Evolutionary conservation across 306 rosid genomes (phyloP), one percentile per base, ranked within the genome.

Genomic region (Carpinus fangiana): DNA sequence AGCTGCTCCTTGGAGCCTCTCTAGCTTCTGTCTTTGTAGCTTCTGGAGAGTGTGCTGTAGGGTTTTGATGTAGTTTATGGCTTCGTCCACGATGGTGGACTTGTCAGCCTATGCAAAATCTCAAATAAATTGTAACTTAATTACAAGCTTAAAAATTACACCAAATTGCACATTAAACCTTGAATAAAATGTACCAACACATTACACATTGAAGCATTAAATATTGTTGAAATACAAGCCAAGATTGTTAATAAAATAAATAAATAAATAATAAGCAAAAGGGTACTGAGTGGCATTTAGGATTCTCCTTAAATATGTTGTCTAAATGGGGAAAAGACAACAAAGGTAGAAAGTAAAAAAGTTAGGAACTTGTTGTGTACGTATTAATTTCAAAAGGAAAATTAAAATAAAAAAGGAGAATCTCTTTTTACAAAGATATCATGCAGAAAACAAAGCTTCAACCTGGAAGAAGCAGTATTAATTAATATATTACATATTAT

Each of bases 11-110:
- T 80, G 83, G 43, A 87, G 26, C 82, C 73, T 87, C 47, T 92
- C 94, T 5, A 57, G 75, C 64, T 89, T 95, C 36, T 72, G 85
- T 36, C 85, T 90, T 26, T 90, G 81, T 0, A 92, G 84, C 67
- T 81, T 66, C n/a, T 88, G 74, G 3, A 86, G 78, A 26, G 81
- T 84, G 8, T 79, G 18, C 59, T 90, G 52, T 2, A 90, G 84
- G 75, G 21, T 26, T 78, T 80, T 72, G 8, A 92, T 90, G 86
- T 82, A 77, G 16, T 55, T 90, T 80, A 87, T 87, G 13, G 97
- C 90, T 81, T 88, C 97, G 50, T 90, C 97, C n/a, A 95, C 89
- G n/a, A 94, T 81, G 31, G 84, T 83, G 46, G 90, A 84, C 66
- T 89, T 90, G 86, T 89, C 92, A 0, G 86, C 88, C 98, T 94